Base-by-base conservation (phyloP, 805 yeast genomes). In the Kodamaea kaohsiungensis region DNA sequence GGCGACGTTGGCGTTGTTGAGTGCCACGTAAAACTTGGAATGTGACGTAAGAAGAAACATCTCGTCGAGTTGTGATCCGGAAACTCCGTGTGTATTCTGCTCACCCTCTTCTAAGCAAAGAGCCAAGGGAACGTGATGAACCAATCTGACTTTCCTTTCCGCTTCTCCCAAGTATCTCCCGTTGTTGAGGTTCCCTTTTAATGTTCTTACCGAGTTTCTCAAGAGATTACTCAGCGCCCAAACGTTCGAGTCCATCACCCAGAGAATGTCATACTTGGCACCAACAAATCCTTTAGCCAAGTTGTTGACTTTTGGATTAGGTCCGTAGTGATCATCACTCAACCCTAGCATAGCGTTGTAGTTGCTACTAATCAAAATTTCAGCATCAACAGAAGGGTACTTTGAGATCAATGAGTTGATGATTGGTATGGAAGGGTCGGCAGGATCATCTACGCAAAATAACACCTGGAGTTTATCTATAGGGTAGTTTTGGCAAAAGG, bases 241-340 rank as follows among this genome's bases (percentile, higher is more conserved):
- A 5, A 89, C 95, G 63, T 91, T 91, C 25, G 92, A 85, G 69
- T 91, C 97, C 72, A 89, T 78, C 13, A 89, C 83, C 97, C 97
- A 91, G 10, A 91, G 60, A 16, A 88, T 79, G 64, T 91, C 96
- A 67, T 82, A 74, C 60, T 82, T 80, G 7, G 96, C 93, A 1
- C 68, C 68, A 40, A 73, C 67, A 64, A 86, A 89, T 5, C 96
- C 97, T 66, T 88, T 88, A n/a, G 91, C 85, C 46, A 91, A 72
- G 68, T 91, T 91, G 69, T 90, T 89, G 53, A 91, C 89, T 69
- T 91, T 91, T 6, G 97, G 97, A 62, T 91, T 91, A 4, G 96
- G 95, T 1, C 96, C 96, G 62, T 74, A 87, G 59, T 79, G 79
- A 37, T 69, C 70, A 46, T 84, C 87, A 7, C 70, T 64, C 12